These are phyloP conservation scores for Cystobasidium onofrii DNA, from an alignment of 768 basidiomycete genomes.

Conservation along the genomic window DNA sequence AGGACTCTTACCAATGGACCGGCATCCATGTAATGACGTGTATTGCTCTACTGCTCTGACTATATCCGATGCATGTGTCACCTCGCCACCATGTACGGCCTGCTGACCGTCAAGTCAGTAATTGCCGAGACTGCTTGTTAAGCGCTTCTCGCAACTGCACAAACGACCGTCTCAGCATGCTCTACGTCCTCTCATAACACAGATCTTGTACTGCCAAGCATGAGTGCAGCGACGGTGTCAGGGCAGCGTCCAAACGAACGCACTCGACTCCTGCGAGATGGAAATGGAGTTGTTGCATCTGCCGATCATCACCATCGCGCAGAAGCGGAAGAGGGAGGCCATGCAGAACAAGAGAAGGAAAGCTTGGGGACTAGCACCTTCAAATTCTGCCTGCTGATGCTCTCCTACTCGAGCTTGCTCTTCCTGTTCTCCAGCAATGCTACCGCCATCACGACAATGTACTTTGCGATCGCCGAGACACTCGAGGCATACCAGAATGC, in stretches of 20 bases:
- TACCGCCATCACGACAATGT: constrained; percentile 4
- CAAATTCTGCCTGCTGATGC: constrained; percentile 13
- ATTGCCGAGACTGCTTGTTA: neutral
- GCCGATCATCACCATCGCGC: neutral
- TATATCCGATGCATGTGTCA: no score
- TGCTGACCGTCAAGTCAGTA: no score
- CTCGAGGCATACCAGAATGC: constrained; percentile 20
- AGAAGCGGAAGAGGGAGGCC: neutral
- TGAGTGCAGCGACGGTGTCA: neutral
- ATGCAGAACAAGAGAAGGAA: neutral
- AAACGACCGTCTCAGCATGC: no score
- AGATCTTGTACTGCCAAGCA: neutral
- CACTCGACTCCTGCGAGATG: neutral
- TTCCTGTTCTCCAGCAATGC: constrained; percentile 19
- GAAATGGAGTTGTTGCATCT: neutral
- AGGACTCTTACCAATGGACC: no score
- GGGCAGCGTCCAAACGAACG: neutral
- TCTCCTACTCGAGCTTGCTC: constrained; percentile 3
- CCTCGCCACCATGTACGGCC: no score
- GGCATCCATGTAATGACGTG: no score
- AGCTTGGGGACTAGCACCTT: neutral
- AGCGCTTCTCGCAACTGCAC: neutral
- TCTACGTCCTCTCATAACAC: no score
- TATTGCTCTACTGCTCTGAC: no score
- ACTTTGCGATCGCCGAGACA: neutral